A percentile compares a stretch with the other conserved stretches of the same genome.
phyloP scores from a whole-genome alignment of 2,329 filamentous ascomycete genomes.

The Sclerotiophoma versabilis region DNA sequence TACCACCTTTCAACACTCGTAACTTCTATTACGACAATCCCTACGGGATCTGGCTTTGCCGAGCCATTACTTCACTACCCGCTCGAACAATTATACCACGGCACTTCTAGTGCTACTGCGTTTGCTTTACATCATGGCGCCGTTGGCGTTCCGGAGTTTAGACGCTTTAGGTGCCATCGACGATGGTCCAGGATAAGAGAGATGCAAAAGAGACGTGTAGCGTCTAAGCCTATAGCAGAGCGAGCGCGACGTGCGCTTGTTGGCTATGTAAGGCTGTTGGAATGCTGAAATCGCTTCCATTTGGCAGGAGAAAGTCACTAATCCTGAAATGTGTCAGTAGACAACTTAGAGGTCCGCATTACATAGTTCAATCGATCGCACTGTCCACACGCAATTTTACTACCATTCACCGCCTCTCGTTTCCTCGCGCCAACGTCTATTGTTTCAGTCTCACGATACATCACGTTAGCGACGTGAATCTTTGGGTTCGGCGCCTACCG shows the following conservation, averaged over 20 bases:
- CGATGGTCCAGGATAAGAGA: background rate
- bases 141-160: slow-evolving; percentile 15
- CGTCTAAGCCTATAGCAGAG: slow-evolving; percentile 12
- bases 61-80: slow-evolving; percentile 20
- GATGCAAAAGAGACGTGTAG: slow-evolving; percentile 1
- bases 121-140: slow-evolving; percentile 19
- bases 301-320: slow-evolving; percentile 12
- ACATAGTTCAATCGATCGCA: slow-evolving; percentile 21
- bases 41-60: slow-evolving; percentile 26
- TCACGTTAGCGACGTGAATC: background rate
- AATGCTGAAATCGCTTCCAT: slow-evolving; percentile 20
- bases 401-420: slow-evolving; percentile 1
- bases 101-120: slow-evolving; percentile 12
- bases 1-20: slow-evolving; percentile 20
- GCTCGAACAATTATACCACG: slow-evolving; percentile 17
- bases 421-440: background rate
- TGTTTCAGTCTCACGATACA: background rate
- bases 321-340: slow-evolving; percentile 16
- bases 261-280: slow-evolving; percentile 17
- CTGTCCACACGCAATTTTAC: slow-evolving; percentile 15
- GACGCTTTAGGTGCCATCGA: background rate
- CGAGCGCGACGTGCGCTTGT: slow-evolving; percentile 9
- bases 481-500: slow-evolving; percentile 16
- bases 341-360: slow-evolving; percentile 17
- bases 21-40: slow-evolving; percentile 21